Percentiles rank a stretch among this genome's conserved stretches.
Evolutionary conservation across 2,329 filamentous ascomycete genomes (phyloP).

Genomic region (Aspergillus sp.): DNA sequence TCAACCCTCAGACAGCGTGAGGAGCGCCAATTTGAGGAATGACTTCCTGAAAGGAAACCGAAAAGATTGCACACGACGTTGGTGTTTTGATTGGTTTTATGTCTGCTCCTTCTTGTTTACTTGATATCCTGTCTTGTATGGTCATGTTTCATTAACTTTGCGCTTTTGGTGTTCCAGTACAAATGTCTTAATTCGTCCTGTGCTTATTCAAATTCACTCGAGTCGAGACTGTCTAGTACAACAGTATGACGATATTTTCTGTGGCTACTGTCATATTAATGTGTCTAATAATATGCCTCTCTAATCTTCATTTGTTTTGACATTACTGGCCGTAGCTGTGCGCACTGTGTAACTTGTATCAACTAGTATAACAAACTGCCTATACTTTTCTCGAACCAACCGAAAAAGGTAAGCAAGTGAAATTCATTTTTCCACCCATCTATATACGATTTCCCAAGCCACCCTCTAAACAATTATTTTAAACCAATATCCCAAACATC

Average conservation of each 20-base stretch:
- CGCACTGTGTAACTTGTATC: background rate
- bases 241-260: background rate
- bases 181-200: background rate
- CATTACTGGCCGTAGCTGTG: background rate
- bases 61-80: background rate
- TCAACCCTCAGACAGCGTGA: slow-evolving; percentile 25
- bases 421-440: too few species aligned
- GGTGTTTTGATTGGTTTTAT: background rate
- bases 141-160: slow-evolving; percentile 1
- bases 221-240: background rate
- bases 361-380: too few species aligned
- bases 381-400: too few species aligned
- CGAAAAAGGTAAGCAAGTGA: too few species aligned
- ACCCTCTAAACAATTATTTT: background rate
- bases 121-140: slow-evolving; percentile 11
- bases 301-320: background rate
- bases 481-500: background rate
- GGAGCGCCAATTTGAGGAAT: background rate
- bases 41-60: background rate
- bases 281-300: background rate
- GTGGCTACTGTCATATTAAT: background rate
- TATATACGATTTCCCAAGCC: background rate
- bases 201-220: background rate
- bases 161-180: background rate
- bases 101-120: background rate